Evolutionary conservation across 2,329 filamentous ascomycete species (phyloP).

Genomic region (Aspergillus cejpii): DNA sequence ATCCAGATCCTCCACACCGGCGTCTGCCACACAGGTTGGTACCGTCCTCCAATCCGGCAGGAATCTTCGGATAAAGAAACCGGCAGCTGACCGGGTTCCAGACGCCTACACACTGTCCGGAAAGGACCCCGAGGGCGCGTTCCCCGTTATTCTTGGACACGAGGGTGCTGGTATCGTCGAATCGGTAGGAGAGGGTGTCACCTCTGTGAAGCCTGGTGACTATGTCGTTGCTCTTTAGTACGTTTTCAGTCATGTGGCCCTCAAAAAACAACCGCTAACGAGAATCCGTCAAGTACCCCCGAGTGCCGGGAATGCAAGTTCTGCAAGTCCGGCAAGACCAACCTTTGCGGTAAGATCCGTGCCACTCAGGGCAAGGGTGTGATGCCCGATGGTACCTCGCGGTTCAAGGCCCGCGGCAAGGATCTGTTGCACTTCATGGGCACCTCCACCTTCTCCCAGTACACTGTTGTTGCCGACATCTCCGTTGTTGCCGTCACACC

Average conservation of each 20-base stretch:
- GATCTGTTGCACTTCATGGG: constrained; percentile 98
- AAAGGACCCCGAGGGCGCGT: constrained; percentile 93
- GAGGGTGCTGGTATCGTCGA: constrained; percentile 89
- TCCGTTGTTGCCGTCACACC: constrained; percentile 89
- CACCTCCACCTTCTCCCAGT: constrained; percentile 97
- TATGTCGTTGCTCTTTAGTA: constrained; percentile 85
- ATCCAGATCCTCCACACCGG: constrained; percentile 97
- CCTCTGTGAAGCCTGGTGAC: constrained; percentile 87
- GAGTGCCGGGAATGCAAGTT: constrained; percentile 99
- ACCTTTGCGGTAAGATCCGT: constrained; percentile 97
- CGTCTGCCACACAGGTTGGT: constrained; percentile 90
- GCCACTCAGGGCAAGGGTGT: constrained; percentile 91
- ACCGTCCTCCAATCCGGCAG: constrained; percentile 9
- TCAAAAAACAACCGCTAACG: neutral
- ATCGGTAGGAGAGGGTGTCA: constrained; percentile 90
- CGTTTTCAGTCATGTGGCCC: constrained; percentile 24
- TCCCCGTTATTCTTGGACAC: constrained; percentile 82
- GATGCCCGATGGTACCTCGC: constrained; percentile 93
- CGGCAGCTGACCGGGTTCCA: constrained; percentile 25
- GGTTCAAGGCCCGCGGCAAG: constrained; percentile 92
- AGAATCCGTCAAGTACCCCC: constrained; percentile 63
- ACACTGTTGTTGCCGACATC: constrained; percentile 97
- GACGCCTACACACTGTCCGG: constrained; percentile 93
- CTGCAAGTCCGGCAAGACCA: constrained; percentile 99
- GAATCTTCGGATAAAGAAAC: neutral